Conservation (phyloP, 2,329 filamentous ascomycete genomes). For the Fusarium brachygibbosum region DNA sequence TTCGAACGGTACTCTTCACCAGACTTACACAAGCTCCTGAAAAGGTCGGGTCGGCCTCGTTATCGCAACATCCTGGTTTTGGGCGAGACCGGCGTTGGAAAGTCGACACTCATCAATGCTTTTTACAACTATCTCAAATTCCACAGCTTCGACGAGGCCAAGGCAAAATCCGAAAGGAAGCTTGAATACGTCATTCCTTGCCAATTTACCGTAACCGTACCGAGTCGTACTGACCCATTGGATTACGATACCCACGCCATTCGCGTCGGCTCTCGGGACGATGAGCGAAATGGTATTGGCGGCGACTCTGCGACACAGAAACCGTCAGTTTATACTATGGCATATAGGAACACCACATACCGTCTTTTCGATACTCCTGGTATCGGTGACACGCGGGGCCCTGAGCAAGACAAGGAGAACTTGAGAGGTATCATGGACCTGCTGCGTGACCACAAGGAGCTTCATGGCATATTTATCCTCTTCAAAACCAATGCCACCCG, state of each 20-base stretch:
- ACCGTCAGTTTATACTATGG: constrained; percentile 12
- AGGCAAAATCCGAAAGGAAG: neutral
- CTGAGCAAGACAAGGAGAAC: constrained; percentile 26
- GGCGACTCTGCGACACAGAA: constrained; percentile 33
- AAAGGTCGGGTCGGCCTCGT: constrained; percentile 16
- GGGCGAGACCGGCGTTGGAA: constrained; percentile 63
- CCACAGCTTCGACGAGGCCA: constrained; percentile 56
- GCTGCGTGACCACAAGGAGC: constrained; percentile 20
- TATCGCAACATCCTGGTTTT: constrained; percentile 61
- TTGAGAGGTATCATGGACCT: constrained; percentile 20
- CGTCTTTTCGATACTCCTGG: constrained; percentile 36
- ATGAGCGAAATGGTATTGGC: constrained; percentile 23
- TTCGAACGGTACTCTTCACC: constrained; percentile 21
- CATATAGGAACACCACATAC: neutral
- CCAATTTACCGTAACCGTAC: constrained; percentile 10
- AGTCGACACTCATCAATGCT: constrained; percentile 64
- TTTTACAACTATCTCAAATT: constrained; percentile 61
- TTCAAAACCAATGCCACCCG: constrained; percentile 28
- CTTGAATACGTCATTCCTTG: constrained; percentile 36
- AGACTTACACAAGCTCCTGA: neutral
- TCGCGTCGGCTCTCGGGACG: constrained; percentile 19
- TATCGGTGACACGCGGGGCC: constrained; percentile 33
- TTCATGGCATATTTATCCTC: constrained; percentile 36
- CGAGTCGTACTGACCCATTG: neutral
- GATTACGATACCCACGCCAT: constrained; percentile 17